These are phyloP conservation scores for Blechomonas ayalai DNA, from an alignment of 208 protist genomes.

Conservation along the genomic window DNA sequence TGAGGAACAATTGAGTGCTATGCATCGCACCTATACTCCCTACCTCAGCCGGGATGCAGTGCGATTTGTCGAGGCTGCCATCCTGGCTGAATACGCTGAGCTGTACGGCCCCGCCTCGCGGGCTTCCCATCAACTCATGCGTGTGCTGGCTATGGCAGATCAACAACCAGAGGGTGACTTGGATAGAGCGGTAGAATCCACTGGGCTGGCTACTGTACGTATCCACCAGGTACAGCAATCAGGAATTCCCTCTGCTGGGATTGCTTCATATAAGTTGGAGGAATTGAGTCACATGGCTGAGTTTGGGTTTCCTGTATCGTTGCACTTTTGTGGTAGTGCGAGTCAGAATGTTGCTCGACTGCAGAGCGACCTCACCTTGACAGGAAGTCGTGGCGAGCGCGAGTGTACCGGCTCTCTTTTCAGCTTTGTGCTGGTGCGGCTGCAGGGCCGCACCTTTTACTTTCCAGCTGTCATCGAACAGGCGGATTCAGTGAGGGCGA, in stretches of 20 bases:
- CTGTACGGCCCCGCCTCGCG: conserved; percentile 51
- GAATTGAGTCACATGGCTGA: conserved; percentile 51
- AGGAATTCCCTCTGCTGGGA: conserved; percentile 9
- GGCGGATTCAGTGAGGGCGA: too few relatives aligned
- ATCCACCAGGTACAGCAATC: conserved; percentile 23
- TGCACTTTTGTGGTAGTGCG: conserved; percentile 1
- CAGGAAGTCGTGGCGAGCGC: too few relatives aligned
- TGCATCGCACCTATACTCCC: conserved; percentile 64
- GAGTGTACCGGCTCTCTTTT: conserved; percentile 15
- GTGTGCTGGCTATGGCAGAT: conserved; percentile 1
- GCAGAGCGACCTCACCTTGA: too few relatives aligned
- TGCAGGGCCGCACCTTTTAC: conserved; percentile 28
- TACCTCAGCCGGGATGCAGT: conserved; percentile 54
- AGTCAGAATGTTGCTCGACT: neutral
- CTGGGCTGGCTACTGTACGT: conserved; percentile 18
- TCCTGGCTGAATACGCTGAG: conserved; percentile 63
- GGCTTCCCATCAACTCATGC: conserved; percentile 12
- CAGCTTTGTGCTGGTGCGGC: conserved; percentile 22
- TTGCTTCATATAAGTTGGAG: conserved; percentile 25
- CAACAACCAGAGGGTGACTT: neutral
- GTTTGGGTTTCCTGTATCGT: conserved; percentile 53
- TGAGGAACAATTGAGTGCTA: conserved; percentile 39
- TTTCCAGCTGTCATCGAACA: conserved; percentile 64
- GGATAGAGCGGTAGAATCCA: conserved; percentile 4
- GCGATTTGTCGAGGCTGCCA: conserved; percentile 61